Percentiles rank a stretch among this genome's conserved stretches.
Evolutionary conservation across 2,329 filamentous ascomycete genomes (phyloP).

Genomic region (Cyclaneusma minus): DNA sequence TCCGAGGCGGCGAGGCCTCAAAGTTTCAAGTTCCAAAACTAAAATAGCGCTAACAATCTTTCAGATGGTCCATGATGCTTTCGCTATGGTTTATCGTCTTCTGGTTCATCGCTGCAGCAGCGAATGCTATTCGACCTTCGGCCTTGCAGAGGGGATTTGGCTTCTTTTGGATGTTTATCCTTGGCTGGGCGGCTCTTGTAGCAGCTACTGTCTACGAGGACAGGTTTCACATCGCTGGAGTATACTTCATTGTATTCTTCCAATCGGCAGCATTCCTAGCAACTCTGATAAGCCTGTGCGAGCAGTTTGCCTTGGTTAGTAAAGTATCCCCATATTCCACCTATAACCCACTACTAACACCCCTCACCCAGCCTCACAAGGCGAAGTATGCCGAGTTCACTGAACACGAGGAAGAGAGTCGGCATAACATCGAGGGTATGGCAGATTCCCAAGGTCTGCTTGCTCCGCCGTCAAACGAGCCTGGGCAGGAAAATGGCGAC

Average conservation of each 20-base stretch:
- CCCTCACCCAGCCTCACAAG: conserved; percentile 54
- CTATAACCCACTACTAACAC: too few relatives aligned
- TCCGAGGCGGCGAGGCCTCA: too few relatives aligned
- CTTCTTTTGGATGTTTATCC: conserved; percentile 68
- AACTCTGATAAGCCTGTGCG: conserved; percentile 58
- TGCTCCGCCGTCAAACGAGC: conserved; percentile 23
- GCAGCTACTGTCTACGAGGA: conserved; percentile 61
- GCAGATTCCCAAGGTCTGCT: conserved; percentile 22
- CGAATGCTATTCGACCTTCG: conserved; percentile 67
- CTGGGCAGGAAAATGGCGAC: conserved; percentile 11
- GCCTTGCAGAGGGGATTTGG: conserved; percentile 72
- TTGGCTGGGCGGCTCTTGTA: conserved; percentile 61
- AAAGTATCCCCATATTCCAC: too few relatives aligned
- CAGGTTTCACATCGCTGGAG: conserved; percentile 53
- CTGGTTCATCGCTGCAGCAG: conserved; percentile 70
- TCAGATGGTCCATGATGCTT: conserved; percentile 67
- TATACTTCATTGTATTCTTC: conserved; percentile 72
- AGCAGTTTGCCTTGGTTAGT: conserved; percentile 72
- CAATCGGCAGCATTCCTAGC: conserved; percentile 63
- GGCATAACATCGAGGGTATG: conserved; percentile 20
- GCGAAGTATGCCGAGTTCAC: conserved; percentile 47
- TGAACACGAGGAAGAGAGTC: conserved; percentile 30
- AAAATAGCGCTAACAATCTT: conserved; percentile 6
- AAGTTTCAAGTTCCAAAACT: too few relatives aligned
- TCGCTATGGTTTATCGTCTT: conserved; percentile 66